Evolutionary conservation across 1,284 basidiomycete species (phyloP).

Genomic region (Pholiota adiposa): DNA sequence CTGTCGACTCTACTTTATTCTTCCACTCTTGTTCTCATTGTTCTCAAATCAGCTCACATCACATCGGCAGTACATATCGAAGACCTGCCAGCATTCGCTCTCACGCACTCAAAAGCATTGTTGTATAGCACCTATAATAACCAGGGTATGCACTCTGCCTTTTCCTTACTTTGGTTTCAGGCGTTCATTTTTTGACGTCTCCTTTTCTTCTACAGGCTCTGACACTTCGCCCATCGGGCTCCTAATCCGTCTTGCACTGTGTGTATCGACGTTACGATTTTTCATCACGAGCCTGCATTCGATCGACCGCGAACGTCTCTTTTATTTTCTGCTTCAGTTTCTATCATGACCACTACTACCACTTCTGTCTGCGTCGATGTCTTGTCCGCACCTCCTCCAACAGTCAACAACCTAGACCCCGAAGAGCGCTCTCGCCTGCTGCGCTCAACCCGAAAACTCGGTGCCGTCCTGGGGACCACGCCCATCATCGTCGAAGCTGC

Average conservation of each 20-base stretch:
- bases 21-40: slow-evolving; percentile 2
- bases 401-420: slow-evolving; percentile 51
- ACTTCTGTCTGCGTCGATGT: slow-evolving; percentile 2
- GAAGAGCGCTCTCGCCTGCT: slow-evolving; percentile 57
- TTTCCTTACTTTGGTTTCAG: background rate
- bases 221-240: background rate
- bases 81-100: background rate
- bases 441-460: slow-evolving; percentile 63
- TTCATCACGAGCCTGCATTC: background rate
- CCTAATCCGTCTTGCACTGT: background rate
- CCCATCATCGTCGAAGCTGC: slow-evolving; percentile 51
- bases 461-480: slow-evolving; percentile 57
- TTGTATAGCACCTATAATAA: background rate
- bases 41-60: background rate
- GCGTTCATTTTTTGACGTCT: background rate
- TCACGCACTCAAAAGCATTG: background rate
- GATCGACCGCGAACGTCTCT: background rate
- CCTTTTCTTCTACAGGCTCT: background rate
- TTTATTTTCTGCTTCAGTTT: background rate
- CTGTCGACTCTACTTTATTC: background rate
- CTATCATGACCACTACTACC: slow-evolving; percentile 5
- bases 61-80: too few relatives aligned
- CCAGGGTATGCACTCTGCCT: background rate
- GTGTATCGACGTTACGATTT: background rate
- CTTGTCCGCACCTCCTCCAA: slow-evolving; percentile 36